Evolutionary conservation across 208 protist genomes (phyloP).

Genomic region (Leishmania gerbilli): DNA sequence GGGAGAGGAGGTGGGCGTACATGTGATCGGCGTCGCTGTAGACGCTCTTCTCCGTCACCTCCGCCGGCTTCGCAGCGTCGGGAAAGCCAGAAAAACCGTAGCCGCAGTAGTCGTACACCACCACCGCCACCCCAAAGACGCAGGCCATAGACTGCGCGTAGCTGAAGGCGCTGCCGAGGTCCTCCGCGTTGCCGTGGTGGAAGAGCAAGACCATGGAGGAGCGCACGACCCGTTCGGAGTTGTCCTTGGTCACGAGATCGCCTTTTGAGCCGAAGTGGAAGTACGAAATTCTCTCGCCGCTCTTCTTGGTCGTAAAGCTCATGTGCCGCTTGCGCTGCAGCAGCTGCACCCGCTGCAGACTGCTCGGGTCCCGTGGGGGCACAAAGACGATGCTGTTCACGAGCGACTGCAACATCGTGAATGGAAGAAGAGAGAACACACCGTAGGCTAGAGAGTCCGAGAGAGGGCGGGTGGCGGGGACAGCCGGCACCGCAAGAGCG

Average conservation of each 20-base stretch:
- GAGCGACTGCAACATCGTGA: constrained; percentile 20
- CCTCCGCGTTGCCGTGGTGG: constrained; percentile 80
- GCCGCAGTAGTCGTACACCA: constrained; percentile 83
- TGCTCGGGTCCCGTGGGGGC: constrained; percentile 37
- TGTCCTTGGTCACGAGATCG: neutral
- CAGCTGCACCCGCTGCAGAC: constrained; percentile 35
- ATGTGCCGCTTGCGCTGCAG: constrained; percentile 39
- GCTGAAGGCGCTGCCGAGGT: constrained; percentile 46
- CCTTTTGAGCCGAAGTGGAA: constrained; percentile 25
- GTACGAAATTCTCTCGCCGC: constrained; percentile 33
- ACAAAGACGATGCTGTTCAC: constrained; percentile 67
- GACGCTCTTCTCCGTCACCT: constrained; percentile 45
- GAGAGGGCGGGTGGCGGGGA: neutral
- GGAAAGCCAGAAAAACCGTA: constrained; percentile 64
- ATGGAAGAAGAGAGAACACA: constrained; percentile 6
- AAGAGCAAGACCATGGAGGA: constrained; percentile 56
- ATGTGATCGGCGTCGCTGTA: constrained; percentile 75
- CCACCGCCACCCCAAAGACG: constrained; percentile 35
- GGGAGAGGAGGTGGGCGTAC: constrained; percentile 43
- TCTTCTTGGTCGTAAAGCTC: constrained; percentile 32
- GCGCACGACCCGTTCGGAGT: neutral
- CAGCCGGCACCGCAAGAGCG: neutral
- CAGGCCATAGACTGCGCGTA: constrained; percentile 33
- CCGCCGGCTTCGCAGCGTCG: neutral
- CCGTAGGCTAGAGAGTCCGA: neutral